phyloP scores from a whole-genome alignment of 257 asterid species.

The Nicotiana benthamiana region DNA sequence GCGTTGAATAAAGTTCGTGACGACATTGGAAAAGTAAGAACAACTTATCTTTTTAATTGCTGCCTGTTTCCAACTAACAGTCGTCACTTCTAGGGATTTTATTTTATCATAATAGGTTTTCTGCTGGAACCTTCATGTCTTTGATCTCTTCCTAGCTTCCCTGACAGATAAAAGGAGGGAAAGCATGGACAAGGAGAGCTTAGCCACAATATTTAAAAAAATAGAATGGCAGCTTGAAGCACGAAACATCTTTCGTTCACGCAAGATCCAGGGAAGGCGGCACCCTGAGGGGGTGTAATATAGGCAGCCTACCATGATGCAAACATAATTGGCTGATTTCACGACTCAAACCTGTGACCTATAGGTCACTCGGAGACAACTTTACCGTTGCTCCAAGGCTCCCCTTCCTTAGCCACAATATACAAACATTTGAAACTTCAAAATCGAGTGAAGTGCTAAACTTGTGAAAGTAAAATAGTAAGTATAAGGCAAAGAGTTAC shows the following conservation, averaged over 20 bases:
- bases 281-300: too few relatives aligned
- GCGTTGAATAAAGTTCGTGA: constrained; percentile 72
- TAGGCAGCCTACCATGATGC: too few relatives aligned
- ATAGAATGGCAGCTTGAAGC: too few relatives aligned
- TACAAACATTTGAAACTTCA: neutral
- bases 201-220: neutral
- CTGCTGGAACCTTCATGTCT: neutral
- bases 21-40: constrained; percentile 58
- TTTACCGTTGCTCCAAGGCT: too few relatives aligned
- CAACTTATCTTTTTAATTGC: neutral
- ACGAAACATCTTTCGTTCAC: too few relatives aligned
- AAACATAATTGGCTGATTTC: too few relatives aligned
- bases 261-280: too few relatives aligned
- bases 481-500: neutral
- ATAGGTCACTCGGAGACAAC: too few relatives aligned
- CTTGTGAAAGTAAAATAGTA: neutral
- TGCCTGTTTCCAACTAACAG: neutral
- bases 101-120: neutral
- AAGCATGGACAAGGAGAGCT: neutral
- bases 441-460: neutral
- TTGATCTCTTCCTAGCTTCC: neutral
- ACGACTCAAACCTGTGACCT: too few relatives aligned
- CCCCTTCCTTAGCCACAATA: too few relatives aligned
- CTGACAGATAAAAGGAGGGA: neutral
- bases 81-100: neutral